Evolutionary conservation across 257 asterid species (phyloP), one percentile per base, ranked within the genome.

Genomic region (Haberlea rhodopensis): DNA sequence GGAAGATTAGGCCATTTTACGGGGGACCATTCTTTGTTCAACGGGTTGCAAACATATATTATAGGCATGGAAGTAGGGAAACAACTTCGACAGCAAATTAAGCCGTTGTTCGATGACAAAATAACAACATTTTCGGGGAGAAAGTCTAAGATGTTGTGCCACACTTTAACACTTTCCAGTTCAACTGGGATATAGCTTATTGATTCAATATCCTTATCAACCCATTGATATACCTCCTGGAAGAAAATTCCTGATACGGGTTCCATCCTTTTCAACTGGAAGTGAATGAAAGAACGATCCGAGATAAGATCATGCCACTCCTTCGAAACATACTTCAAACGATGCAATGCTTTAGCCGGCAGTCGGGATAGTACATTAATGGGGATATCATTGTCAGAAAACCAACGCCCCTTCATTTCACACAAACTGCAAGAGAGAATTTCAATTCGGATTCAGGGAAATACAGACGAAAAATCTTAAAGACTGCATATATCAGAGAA

Each of bases 11-110:
- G 83, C 87, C 88, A 84, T 5, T 45, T 22, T 1, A 89, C 63
- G 16, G 53, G 63, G 2, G 21, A 56, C 85, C 82, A 84, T 43
- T 82, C 78, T 62, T 73, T 81, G 53, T 73, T 89, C 78, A 89
- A 54, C 0, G 96, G 96, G 63, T 89, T 86, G 81, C 96, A 89
- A 24, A 86, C 58, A 60, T 81, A 84, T 4, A 82, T 46, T 57
- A 34, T 48, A 5, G 85, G 88, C 7, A 45, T 5, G 0, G 56
- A 2, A 62, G 60, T 65, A 24, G 90, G 85, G 25, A 77, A 76
- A 63, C 72, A 49, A 53, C 87, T 80, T 21, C 92, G 84, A 63
- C 95, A 86, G 66, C 94, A 89, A 0, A 83, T 13, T 0, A 87
- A 76, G 57, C 95, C 95, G 5, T 81, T 73, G 76, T 69, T 77